A percentile compares a stretch with the other conserved stretches of the same genome.
Conservation (phyloP, 352 stramenopile species). For the Elongisporangium prolatum region DNA sequence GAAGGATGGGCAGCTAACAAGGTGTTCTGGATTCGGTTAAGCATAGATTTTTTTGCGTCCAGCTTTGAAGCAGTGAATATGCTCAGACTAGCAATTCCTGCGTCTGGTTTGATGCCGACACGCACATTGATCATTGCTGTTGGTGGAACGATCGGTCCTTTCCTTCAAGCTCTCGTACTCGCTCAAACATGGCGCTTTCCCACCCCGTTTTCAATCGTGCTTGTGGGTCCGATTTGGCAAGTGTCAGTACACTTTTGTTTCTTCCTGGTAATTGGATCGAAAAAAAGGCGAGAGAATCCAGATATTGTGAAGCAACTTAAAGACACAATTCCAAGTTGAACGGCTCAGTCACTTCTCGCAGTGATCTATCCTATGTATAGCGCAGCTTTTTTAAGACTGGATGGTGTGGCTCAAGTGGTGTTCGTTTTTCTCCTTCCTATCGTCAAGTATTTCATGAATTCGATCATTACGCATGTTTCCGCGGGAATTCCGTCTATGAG, state of each 20-base stretch:
- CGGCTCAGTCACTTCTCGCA: conserved; percentile 15
- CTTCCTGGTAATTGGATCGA: background rate
- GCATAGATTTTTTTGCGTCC: conserved; percentile 14
- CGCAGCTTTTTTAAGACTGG: conserved; percentile 8
- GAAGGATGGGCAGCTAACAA: conserved; percentile 18
- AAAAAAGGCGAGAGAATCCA: background rate
- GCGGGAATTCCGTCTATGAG: too few relatives aligned
- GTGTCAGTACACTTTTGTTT: background rate
- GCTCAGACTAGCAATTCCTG: too few relatives aligned
- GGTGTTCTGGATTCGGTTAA: conserved; percentile 25
- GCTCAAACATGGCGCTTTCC: conserved; percentile 13
- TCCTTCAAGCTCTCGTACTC: too few relatives aligned
- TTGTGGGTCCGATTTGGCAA: too few relatives aligned
- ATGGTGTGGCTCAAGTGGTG: background rate
- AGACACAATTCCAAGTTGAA: background rate
- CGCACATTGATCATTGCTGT: too few relatives aligned
- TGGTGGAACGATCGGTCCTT: too few relatives aligned
- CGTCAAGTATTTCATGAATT: background rate
- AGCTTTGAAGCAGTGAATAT: background rate
- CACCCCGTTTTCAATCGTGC: conserved; percentile 19
- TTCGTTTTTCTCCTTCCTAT: background rate
- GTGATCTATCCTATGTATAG: conserved; percentile 26
- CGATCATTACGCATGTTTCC: too few relatives aligned
- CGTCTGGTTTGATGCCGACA: too few relatives aligned
- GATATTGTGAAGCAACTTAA: background rate